Base-by-base conservation (phyloP, 495 filamentous ascomycete genomes). In the Hypoxylon rickii region DNA sequence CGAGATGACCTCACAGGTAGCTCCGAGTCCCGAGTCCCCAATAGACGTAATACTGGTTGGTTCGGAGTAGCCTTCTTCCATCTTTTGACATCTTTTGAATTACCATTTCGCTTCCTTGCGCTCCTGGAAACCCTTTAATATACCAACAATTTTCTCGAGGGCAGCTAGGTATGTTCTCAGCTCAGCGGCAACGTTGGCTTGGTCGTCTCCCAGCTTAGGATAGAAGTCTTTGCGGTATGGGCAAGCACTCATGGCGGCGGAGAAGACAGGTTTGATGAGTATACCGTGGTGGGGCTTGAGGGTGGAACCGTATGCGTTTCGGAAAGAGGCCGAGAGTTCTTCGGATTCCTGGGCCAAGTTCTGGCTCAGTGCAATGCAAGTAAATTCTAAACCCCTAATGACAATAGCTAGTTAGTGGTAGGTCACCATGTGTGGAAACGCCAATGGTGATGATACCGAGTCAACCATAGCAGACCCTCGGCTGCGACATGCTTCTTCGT, bases 201-300 rank as follows among this genome's bases (percentile, higher is more conserved):
- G 63, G 63, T 92, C 83, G 5, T 74, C 74, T 11, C 89, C 93
- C 18, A 97, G 74, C 81, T 96, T 97, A 41, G 63, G 67, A 67
- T 96, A 96, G 68, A 97, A 97, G 65, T 89, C 87, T 57, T 88
- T 89, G 34, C 92, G 85, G 79, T 96, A 96, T 2, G 95, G 94
- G 61, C 88, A 92, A 7, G 90, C 92, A 55, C 81, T 80, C 90
- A 97, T 96, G 58, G 95, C 94, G 48, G 90, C 86, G 59, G 80
- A 86, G 80, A 97, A 97, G 61, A 96, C 79, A 49, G 89, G 89
- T 77, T 92, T 96, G 40, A 96, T 76, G 22, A 97, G 40, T 71
- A 94, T 87, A 61, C 77, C 82, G 80, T 98, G 94, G 77, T 96
- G 87, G 20, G 85, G 88, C 76, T 93, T 96, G 63, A 98, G 89